phyloP scores from a whole-genome alignment of 164 flowering plant genomes.

The Echeveria elegans region DNA sequence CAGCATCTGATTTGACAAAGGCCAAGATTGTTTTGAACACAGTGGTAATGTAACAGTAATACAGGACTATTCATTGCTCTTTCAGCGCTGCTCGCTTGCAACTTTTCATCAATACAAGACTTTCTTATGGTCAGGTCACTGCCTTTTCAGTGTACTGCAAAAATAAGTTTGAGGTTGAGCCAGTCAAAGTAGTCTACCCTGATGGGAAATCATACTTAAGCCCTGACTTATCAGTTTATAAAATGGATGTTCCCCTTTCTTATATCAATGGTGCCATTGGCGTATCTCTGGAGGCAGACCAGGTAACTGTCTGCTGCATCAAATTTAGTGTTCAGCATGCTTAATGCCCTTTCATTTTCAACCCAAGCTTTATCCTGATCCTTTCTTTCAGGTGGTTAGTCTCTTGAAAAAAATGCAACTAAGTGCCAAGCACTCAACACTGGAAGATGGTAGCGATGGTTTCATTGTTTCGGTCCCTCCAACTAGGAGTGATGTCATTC shows the following conservation, averaged over 20 bases:
- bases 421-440: constrained; percentile 36
- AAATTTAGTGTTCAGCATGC: neutral
- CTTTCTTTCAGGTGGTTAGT: constrained; percentile 33
- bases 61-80: neutral
- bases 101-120: constrained; percentile 9
- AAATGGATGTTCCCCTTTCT: constrained; percentile 72
- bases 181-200: constrained; percentile 70
- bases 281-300: constrained; percentile 44
- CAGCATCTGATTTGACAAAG: constrained; percentile 90
- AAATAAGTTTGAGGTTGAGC: constrained; percentile 81
- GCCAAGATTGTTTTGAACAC: constrained; percentile 92
- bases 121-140: constrained; percentile 47
- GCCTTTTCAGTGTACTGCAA: constrained; percentile 78
- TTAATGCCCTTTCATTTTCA: neutral
- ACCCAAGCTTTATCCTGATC: neutral
- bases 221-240: constrained; percentile 68
- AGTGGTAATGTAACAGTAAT: constrained; percentile 41
- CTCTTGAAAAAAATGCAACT: constrained; percentile 85
- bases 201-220: constrained; percentile 50
- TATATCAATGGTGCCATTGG: constrained; percentile 70
- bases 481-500: constrained; percentile 92
- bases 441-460: constrained; percentile 27
- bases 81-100: neutral
- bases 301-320: constrained; percentile 37
- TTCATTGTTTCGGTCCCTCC: constrained; percentile 77